Conservation (phyloP, 108 stramenopile species). For the Pseudonitzschia multiseries region DNA sequence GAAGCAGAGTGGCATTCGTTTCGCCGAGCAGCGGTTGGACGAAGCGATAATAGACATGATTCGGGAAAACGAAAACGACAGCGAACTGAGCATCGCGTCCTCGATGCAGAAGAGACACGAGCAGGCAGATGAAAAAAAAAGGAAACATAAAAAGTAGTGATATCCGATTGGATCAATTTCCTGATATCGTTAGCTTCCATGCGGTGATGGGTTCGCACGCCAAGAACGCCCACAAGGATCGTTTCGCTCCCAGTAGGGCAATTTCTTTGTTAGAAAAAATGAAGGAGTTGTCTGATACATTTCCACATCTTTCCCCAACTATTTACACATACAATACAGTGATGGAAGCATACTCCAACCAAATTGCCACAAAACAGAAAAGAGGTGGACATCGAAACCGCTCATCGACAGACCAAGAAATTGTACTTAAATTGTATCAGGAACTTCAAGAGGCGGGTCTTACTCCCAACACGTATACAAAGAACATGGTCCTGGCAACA, state of each 20-base stretch:
- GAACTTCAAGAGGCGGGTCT: slow-evolving; percentile 9
- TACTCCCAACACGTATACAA: slow-evolving; percentile 21
- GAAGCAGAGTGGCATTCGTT: slow-evolving; percentile 11
- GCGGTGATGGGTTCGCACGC: slow-evolving; percentile 16
- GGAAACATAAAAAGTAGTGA: neutral
- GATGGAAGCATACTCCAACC: slow-evolving; percentile 25
- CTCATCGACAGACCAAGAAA: neutral
- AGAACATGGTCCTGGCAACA: slow-evolving; percentile 20
- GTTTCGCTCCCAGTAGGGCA: slow-evolving; percentile 15
- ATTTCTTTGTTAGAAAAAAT: slow-evolving; percentile 15
- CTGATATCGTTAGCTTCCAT: slow-evolving; percentile 21
- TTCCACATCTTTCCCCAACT: slow-evolving; percentile 24
- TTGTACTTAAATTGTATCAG: slow-evolving; percentile 10
- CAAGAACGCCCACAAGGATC: slow-evolving; percentile 19
- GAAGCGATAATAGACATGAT: slow-evolving; percentile 18
- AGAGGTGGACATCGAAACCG: neutral
- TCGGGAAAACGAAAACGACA: neutral
- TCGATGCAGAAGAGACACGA: neutral
- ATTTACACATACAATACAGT: slow-evolving; percentile 27
- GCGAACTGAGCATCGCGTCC: neutral
- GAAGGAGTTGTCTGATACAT: slow-evolving; percentile 7
- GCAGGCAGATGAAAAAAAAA: neutral
- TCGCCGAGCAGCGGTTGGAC: slow-evolving; percentile 21
- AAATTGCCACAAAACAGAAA: slow-evolving; percentile 12
- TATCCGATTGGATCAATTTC: neutral